Evolutionary conservation across 2,329 filamentous ascomycete species (phyloP), one percentile per base, ranked within the genome.

Genomic region (Xylariaceae sp.): DNA sequence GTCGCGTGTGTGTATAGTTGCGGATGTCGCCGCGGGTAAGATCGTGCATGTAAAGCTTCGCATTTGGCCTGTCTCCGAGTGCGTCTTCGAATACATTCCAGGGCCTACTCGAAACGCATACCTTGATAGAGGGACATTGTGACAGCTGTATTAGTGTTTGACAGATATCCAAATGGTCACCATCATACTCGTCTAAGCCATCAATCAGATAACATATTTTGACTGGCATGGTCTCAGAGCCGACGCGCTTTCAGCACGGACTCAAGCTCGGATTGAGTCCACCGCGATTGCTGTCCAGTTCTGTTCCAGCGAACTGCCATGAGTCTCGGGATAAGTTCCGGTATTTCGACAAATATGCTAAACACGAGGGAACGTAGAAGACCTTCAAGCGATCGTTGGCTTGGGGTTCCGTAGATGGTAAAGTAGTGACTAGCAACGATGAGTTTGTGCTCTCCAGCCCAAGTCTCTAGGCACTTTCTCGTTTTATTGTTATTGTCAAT

Each of bases 91-190:
- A 57, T 1, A 52, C 38, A 22, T 51, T 51, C 51, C 50, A 57
- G n/a, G 56, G 49, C 13, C 56, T 50, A 16, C 54, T 59, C 13
- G 54, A 55, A 1, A 57, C 18, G 10, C 56, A 59, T 4, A 50
- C 16, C 31, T 59, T 59, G 4, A 59, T 41, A n/a, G 42, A 19
- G 3, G 51, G 19, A 14, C 51, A 53, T 13, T 33, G 16, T 2
- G 54, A 50, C 31, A 55, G 38, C 12, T 53, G 33, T 1, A n/a
- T 17, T 7, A 59, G 17, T 6, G 34, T 36, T 16, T 50, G 42
- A 11, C 47, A 55, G 2, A 59, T 36, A 6, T 53, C 49, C 6
- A 51, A 6, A 12, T 53, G 48, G 17, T 56, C 51, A 6, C 47
- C 56, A 3, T 57, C 51, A 17, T 36, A 56, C 13, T 58, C 56